Evolutionary conservation across 1,284 basidiomycete species (phyloP).

Genomic region (Austroboletus novae-zelandiae): DNA sequence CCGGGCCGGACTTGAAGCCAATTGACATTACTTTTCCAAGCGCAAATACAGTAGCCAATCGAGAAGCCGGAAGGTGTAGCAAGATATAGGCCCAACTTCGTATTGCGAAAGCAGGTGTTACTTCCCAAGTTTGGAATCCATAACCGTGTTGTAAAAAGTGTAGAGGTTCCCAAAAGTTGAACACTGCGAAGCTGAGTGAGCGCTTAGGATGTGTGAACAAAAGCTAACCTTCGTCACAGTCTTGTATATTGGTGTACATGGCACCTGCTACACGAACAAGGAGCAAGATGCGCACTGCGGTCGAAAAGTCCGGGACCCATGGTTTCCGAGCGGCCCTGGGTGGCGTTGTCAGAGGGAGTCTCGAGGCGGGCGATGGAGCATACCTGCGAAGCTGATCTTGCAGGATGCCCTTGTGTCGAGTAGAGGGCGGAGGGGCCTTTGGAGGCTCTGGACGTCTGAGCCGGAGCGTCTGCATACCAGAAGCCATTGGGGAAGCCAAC

Average conservation of each 20-base stretch:
- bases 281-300: conserved; percentile 82
- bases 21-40: conserved; percentile 48
- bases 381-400: conserved; percentile 76
- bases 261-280: conserved; percentile 83
- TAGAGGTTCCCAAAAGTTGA: conserved; percentile 98
- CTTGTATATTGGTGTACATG: conserved; percentile 94
- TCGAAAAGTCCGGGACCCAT: conserved; percentile 81
- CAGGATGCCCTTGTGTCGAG: conserved; percentile 62
- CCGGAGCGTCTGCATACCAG: conserved; percentile 50
- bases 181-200: conserved; percentile 55
- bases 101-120: conserved; percentile 87
- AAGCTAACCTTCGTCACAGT: conserved; percentile 91
- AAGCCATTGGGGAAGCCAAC: conserved; percentile 22
- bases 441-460: conserved; percentile 51
- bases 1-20: neutral
- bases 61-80: conserved; percentile 66
- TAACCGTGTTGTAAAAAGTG: conserved; percentile 84
- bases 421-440: conserved; percentile 34
- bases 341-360: conserved; percentile 8
- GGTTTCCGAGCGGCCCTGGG: conserved; percentile 65
- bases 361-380: conserved; percentile 5
- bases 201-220: neutral
- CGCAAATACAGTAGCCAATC: conserved; percentile 40
- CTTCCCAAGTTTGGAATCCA: conserved; percentile 98
- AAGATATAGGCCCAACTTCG: conserved; percentile 93